Evolutionary conservation across 2,329 filamentous ascomycete species (phyloP).

Genomic region (Trichoderma polysporum): DNA sequence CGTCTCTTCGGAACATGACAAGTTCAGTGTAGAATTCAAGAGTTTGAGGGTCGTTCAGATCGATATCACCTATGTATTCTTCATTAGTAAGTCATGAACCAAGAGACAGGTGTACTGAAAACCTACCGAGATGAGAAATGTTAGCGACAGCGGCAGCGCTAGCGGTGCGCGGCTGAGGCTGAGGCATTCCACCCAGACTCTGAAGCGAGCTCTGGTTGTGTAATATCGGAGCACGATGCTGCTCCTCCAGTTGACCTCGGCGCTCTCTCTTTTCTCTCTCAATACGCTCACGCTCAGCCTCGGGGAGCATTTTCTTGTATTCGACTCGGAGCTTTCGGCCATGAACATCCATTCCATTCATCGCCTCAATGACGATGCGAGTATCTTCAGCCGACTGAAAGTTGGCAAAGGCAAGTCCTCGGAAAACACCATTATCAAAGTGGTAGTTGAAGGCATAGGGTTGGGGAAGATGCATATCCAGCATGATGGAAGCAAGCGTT

Average conservation of each 20-base stretch:
- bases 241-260: constrained; percentile 92
- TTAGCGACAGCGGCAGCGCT: constrained; percentile 26
- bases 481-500: constrained; percentile 89
- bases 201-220: constrained; percentile 86
- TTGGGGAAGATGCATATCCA: constrained; percentile 86
- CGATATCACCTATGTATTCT: constrained; percentile 59
- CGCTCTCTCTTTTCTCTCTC: constrained; percentile 96
- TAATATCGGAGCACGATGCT: constrained; percentile 77
- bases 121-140: constrained; percentile 43
- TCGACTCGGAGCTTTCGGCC: constrained; percentile 93
- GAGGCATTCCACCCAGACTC: constrained; percentile 67
- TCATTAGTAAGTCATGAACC: constrained; percentile 21
- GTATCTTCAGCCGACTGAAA: constrained; percentile 96
- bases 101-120: not conserved
- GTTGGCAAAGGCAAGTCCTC: constrained; percentile 94
- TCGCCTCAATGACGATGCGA: constrained; percentile 81
- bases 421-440: constrained; percentile 96
- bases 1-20: constrained; percentile 81
- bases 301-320: constrained; percentile 99
- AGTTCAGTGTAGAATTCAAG: constrained; percentile 89
- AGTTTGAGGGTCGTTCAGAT: constrained; percentile 87
- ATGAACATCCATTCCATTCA: constrained; percentile 95
- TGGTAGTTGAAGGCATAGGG: constrained; percentile 99
- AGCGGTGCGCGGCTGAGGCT: constrained; percentile 54
- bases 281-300: constrained; percentile 91